A percentile compares a stretch with the other conserved stretches of the same genome.
phyloP scores from a whole-genome alignment of 345 rosid genomes.

The Gossypium rotundifolium region DNA sequence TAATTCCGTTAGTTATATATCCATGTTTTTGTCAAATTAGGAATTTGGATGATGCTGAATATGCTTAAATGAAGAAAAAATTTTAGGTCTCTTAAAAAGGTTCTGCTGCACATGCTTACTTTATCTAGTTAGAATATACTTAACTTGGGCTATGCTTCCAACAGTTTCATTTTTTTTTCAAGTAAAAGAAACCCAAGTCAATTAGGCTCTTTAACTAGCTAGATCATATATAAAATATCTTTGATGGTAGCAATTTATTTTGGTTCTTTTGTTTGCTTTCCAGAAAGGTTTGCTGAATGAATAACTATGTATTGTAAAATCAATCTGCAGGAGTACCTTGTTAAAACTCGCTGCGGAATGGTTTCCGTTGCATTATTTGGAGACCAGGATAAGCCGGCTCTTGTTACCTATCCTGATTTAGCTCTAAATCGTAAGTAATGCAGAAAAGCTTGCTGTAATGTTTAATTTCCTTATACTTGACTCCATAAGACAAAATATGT shows the following conservation, averaged over 20 bases:
- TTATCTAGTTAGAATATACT: conserved; percentile 10
- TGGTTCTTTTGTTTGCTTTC: conserved; percentile 12
- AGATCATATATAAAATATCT: neutral
- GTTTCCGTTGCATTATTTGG: conserved; percentile 83
- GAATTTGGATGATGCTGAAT: neutral
- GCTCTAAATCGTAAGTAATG: conserved; percentile 67
- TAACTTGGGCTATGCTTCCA: conserved; percentile 11
- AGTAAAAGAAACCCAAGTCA: neutral
- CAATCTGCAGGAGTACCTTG: conserved; percentile 56
- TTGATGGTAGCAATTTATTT: neutral
- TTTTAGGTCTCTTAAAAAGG: neutral
- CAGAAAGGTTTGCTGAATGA: conserved; percentile 8
- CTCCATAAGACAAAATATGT: neutral
- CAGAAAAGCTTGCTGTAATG: neutral
- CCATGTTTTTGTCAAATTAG: neutral
- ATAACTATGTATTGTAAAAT: conserved; percentile 17
- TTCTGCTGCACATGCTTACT: conserved; percentile 14
- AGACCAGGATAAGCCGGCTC: conserved; percentile 92
- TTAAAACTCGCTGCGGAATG: conserved; percentile 55
- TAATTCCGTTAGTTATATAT: neutral
- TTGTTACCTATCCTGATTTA: conserved; percentile 87
- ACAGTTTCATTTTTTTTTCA: neutral
- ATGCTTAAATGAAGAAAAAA: conserved; percentile 1
- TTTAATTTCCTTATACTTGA: neutral
- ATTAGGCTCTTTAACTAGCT: neutral